A percentile compares a stretch with the other conserved stretches of the same genome.
Evolutionary conservation across 1,139 yeast genomes (phyloP).

Genomic region (Suhomyces maxii): DNA sequence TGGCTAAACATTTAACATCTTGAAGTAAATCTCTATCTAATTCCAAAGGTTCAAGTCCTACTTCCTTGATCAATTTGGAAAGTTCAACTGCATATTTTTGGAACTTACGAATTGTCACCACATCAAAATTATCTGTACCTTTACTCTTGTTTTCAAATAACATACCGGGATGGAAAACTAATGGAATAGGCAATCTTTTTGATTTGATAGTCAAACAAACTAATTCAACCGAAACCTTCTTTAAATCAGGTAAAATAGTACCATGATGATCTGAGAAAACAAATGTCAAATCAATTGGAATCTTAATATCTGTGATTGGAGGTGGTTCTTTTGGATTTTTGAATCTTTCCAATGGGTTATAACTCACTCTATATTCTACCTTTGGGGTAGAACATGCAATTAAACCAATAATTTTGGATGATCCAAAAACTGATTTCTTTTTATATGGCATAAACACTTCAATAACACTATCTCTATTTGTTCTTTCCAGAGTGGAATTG

Average conservation of each 20-base stretch:
- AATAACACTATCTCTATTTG: constrained; percentile 17
- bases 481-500: constrained; percentile 3
- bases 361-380: constrained; percentile 26
- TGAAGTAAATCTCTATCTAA: constrained; percentile 27
- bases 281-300: constrained; percentile 33
- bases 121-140: constrained; percentile 33
- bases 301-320: constrained; percentile 17
- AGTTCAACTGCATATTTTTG: constrained; percentile 35
- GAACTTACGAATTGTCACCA: constrained; percentile 31
- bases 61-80: constrained; percentile 26
- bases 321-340: constrained; percentile 9
- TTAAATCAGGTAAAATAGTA: constrained; percentile 30
- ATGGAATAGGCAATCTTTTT: constrained; percentile 35
- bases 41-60: constrained; percentile 25
- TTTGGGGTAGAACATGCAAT: constrained; percentile 36
- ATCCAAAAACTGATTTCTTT: constrained; percentile 33
- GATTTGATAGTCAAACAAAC: constrained; percentile 35
- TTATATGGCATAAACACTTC: constrained; percentile 36
- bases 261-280: constrained; percentile 21
- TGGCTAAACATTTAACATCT: constrained; percentile 38
- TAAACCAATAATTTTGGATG: constrained; percentile 34
- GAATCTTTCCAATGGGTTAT: constrained; percentile 19
- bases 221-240: constrained; percentile 32
- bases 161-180: constrained; percentile 39
- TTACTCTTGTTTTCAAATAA: constrained; percentile 34